Evolutionary conservation across 2,329 filamentous ascomycete genomes (phyloP).

Genomic region (Stachybotrys chlorohalonatus): DNA sequence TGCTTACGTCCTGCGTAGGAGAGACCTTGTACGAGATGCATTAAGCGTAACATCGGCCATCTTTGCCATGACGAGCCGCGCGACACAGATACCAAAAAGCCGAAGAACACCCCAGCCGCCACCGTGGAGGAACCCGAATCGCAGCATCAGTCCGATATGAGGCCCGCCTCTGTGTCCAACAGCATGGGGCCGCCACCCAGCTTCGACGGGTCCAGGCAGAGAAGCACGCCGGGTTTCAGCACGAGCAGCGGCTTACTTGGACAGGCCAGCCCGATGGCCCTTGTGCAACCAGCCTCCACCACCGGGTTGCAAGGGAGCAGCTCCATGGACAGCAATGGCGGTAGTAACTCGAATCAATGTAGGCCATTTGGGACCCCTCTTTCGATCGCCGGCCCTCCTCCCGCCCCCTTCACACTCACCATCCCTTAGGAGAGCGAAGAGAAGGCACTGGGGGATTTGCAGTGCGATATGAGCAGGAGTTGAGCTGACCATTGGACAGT

Average conservation of each 20-base stretch:
- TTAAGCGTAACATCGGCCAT: slow-evolving; percentile 97
- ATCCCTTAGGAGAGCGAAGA: slow-evolving; percentile 1
- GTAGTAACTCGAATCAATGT: slow-evolving; percentile 65
- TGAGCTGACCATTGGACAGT: slow-evolving; percentile 37
- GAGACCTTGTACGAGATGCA: slow-evolving; percentile 92
- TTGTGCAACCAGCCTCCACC: slow-evolving; percentile 63
- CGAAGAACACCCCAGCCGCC: slow-evolving; percentile 50
- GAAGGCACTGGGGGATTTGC: not conserved
- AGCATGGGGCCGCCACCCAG: slow-evolving; percentile 43
- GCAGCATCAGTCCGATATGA: slow-evolving; percentile 37
- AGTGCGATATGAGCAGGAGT: not conserved
- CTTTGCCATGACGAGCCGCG: slow-evolving; percentile 96
- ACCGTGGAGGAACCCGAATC: slow-evolving; percentile 52
- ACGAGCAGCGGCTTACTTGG: slow-evolving; percentile 30
- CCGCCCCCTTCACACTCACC: slow-evolving; percentile 7
- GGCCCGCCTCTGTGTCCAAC: slow-evolving; percentile 45
- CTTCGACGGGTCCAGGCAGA: slow-evolving; percentile 23
- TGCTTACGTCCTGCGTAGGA: slow-evolving; percentile 46
- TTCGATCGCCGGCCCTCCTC: not conserved
- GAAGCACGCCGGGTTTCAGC: slow-evolving; percentile 28
- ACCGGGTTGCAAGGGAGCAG: slow-evolving; percentile 55
- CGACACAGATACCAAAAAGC: slow-evolving; percentile 72
- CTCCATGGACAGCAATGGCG: slow-evolving; percentile 33
- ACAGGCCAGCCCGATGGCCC: slow-evolving; percentile 48
- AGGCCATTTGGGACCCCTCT: slow-evolving; percentile 33